Evolutionary conservation across 129 eudicot genomes (phyloP).

Genomic region (Arctium lappa): DNA sequence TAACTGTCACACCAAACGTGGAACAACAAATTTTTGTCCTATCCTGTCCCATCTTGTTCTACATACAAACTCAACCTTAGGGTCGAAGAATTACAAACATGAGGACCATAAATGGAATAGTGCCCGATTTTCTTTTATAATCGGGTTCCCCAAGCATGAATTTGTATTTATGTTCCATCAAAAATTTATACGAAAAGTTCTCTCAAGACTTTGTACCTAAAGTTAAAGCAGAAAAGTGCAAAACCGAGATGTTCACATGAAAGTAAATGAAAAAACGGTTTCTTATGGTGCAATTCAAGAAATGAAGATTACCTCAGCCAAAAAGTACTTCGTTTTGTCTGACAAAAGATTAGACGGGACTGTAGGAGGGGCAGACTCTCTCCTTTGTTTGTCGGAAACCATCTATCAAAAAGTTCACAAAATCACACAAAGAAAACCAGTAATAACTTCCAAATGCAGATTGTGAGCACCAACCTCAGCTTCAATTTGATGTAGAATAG

Average conservation of each 20-base stretch:
- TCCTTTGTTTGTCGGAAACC: conserved; percentile 97
- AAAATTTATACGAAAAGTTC: neutral
- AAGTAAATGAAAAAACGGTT: neutral
- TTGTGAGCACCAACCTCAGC: conserved; percentile 62
- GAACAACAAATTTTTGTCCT: too few species aligned
- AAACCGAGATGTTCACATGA: neutral
- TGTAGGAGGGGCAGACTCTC: conserved; percentile 95
- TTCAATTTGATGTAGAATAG: conserved; percentile 90
- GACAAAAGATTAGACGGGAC: conserved; percentile 59
- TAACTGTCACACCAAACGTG: too few species aligned
- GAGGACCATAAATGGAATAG: neutral
- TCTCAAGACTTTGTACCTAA: neutral
- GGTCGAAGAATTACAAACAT: neutral
- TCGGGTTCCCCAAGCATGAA: neutral
- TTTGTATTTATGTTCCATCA: neutral
- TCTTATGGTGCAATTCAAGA: conserved; percentile 5
- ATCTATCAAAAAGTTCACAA: conserved; percentile 43
- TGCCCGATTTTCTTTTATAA: neutral
- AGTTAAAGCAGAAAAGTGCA: neutral
- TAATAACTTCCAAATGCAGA: neutral
- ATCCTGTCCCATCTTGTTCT: too few species aligned
- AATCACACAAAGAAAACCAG: neutral
- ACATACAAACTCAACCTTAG: neutral
- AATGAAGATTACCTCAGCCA: conserved; percentile 67
- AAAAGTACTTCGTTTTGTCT: conserved; percentile 79